Percentiles rank a stretch among this genome's conserved stretches.
phyloP scores from a whole-genome alignment of 352 stramenopile genomes.

The Globisporangium splendens region DNA sequence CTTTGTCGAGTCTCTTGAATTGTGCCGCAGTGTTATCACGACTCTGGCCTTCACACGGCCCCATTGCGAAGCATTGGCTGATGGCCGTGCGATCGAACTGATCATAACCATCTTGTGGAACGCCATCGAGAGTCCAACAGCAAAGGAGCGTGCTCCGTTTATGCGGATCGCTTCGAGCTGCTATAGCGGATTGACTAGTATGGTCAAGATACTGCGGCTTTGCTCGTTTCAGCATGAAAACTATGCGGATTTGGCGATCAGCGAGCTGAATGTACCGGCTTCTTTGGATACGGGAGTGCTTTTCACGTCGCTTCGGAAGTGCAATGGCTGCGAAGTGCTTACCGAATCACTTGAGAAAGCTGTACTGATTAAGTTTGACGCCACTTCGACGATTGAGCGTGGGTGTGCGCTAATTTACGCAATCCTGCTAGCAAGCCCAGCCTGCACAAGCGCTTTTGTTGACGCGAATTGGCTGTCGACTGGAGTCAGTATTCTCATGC shows the following conservation, averaged over 20 bases:
- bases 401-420: slow-evolving; percentile 16
- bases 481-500: slow-evolving; percentile 3
- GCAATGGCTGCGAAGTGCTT: slow-evolving; percentile 17
- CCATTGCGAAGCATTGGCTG: slow-evolving; percentile 8
- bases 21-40: slow-evolving; percentile 31
- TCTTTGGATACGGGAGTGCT: background rate
- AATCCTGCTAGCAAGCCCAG: background rate
- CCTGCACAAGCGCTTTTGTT: slow-evolving; percentile 1
- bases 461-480: slow-evolving; percentile 6
- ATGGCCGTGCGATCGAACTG: slow-evolving; percentile 15
- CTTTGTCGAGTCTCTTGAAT: slow-evolving; percentile 29
- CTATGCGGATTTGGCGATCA: no score
- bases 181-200: slow-evolving; percentile 21
- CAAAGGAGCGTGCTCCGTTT: slow-evolving; percentile 22
- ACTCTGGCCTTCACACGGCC: slow-evolving; percentile 21
- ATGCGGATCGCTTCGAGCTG: slow-evolving; percentile 27
- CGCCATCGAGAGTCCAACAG: slow-evolving; percentile 19
- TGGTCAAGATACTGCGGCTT: slow-evolving; percentile 13
- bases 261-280: background rate
- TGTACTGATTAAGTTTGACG: slow-evolving; percentile 11
- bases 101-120: slow-evolving; percentile 22
- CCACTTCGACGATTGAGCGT: slow-evolving; percentile 7
- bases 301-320: slow-evolving; percentile 6
- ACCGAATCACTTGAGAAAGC: slow-evolving; percentile 20
- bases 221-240: background rate